A percentile compares a stretch with the other conserved stretches of the same genome.
Evolutionary conservation across 768 basidiomycete species (phyloP).

Genomic region (Royoungia palumana): DNA sequence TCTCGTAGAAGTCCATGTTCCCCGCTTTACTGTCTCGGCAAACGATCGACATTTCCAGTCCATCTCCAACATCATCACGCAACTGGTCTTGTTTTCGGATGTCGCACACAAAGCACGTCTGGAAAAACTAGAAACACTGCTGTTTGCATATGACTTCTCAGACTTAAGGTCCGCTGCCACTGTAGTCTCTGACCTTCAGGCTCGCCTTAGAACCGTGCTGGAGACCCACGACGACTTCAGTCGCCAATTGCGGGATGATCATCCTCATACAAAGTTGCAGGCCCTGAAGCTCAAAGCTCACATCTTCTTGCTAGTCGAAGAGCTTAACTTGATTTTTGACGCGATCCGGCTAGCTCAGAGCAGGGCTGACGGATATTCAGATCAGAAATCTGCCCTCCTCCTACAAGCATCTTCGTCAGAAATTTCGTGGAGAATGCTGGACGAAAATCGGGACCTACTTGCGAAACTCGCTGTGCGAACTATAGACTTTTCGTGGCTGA

Average conservation of each 20-base stretch:
- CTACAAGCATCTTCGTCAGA: constrained; percentile 80
- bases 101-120: constrained; percentile 74
- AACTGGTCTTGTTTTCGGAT: constrained; percentile 88
- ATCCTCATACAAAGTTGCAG: constrained; percentile 47
- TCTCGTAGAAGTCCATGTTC: constrained; percentile 75
- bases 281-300: constrained; percentile 69
- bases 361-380: constrained; percentile 58
- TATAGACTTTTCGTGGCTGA: constrained; percentile 79
- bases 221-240: constrained; percentile 47
- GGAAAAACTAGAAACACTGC: constrained; percentile 74
- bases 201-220: constrained; percentile 60
- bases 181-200: constrained; percentile 71
- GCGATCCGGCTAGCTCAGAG: constrained; percentile 83
- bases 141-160: constrained; percentile 87
- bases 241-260: constrained; percentile 30
- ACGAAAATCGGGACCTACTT: constrained; percentile 64
- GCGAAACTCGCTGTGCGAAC: constrained; percentile 83
- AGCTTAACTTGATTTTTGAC: constrained; percentile 82
- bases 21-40: constrained; percentile 83
- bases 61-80: constrained; percentile 82
- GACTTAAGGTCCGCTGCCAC: constrained; percentile 67
- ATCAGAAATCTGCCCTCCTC: constrained; percentile 77
- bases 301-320: constrained; percentile 67
- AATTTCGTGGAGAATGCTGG: constrained; percentile 91
- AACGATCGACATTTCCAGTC: constrained; percentile 78